phyloP scores from a whole-genome alignment of 2,329 filamentous ascomycete species.

The Cercospora beticola region DNA sequence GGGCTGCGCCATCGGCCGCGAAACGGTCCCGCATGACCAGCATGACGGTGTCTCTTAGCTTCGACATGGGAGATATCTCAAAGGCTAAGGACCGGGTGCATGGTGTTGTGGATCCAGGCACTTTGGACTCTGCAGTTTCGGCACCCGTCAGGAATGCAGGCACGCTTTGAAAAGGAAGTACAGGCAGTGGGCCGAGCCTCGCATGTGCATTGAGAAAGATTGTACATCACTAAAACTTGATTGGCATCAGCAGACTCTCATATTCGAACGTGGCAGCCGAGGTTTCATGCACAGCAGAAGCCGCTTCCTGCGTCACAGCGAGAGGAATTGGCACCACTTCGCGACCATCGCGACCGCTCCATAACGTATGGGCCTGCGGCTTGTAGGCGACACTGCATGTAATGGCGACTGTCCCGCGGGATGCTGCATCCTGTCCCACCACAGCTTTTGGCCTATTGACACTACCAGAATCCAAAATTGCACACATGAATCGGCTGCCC shows the following conservation, averaged over 20 bases:
- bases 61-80: constrained; percentile 19
- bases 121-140: constrained; percentile 16
- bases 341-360: neutral
- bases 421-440: neutral
- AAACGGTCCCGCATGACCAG: constrained; percentile 25
- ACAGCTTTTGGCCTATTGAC: neutral
- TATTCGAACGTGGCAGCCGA: constrained; percentile 13
- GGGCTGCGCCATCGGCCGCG: constrained; percentile 18
- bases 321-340: neutral
- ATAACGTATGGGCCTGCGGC: neutral
- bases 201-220: neutral
- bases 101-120: constrained; percentile 23
- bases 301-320: neutral
- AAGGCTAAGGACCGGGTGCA: constrained; percentile 20
- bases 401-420: neutral
- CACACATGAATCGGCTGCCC: neutral
- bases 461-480: neutral
- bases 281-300: constrained; percentile 12
- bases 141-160: constrained; percentile 16
- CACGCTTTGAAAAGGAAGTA: constrained; percentile 9
- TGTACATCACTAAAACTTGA: neutral
- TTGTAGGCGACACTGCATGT: neutral
- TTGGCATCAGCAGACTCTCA: neutral
- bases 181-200: constrained; percentile 11
- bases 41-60: constrained; percentile 22